These are phyloP conservation scores for Talaromyces sp. DNA, from an alignment of 2,329 filamentous ascomycete species.

Conservation along the genomic window DNA sequence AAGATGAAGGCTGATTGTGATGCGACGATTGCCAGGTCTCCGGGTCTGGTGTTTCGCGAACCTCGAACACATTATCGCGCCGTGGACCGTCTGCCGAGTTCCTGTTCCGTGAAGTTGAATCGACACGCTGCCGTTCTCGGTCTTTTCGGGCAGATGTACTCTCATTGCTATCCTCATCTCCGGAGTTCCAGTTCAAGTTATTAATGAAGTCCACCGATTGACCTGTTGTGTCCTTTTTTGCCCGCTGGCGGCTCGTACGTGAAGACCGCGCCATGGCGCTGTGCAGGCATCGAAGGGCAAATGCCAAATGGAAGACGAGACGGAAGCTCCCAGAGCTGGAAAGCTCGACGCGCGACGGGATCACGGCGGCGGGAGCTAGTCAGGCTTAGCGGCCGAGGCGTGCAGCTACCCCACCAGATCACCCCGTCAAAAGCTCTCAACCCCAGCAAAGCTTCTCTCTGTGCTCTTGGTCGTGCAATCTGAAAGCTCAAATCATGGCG, in stretches of 20 bases:
- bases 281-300: not conserved
- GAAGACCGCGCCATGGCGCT: not conserved
- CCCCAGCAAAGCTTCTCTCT: not conserved
- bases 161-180: not conserved
- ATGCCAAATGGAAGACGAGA: not conserved
- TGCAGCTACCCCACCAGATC: not conserved
- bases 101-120: not conserved
- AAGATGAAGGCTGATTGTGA: not conserved
- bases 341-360: not conserved
- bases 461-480: not conserved
- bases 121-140: not conserved
- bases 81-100: not conserved
- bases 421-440: not conserved
- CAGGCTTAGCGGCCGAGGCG: not conserved
- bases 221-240: constrained; percentile 14
- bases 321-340: not conserved
- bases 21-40: not conserved
- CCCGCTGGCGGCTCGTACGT: not conserved
- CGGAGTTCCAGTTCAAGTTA: constrained; percentile 7
- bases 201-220: constrained; percentile 18
- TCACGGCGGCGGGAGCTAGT: not conserved
- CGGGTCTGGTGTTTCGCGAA: not conserved
- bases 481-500: constrained; percentile 14
- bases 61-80: not conserved
- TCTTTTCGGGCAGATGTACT: not conserved